These are phyloP conservation scores for Triglochin maritima DNA, from an alignment of 106 monocot species.

Conservation along the genomic window DNA sequence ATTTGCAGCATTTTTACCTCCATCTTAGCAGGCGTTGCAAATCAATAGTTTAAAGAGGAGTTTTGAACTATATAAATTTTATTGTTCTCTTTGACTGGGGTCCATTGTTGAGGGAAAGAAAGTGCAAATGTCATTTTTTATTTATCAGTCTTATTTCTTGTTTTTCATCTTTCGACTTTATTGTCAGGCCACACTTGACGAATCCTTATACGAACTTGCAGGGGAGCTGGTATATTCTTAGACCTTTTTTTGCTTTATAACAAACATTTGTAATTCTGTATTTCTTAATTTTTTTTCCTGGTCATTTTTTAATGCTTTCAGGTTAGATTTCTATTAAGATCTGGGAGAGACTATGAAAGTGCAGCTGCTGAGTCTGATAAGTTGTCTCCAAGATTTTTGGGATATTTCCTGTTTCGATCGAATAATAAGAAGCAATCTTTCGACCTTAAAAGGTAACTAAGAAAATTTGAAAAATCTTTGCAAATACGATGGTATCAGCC, in stretches of 20 bases:
- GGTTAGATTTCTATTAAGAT: conserved; percentile 92
- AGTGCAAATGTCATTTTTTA: too few species aligned
- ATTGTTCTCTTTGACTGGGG: too few species aligned
- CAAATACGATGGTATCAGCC: too few species aligned
- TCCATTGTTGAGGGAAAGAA: too few species aligned
- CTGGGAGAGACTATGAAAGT: conserved; percentile 93
- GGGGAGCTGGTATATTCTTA: conserved; percentile 77
- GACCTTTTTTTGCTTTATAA: background rate
- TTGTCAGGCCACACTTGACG: conserved; percentile 91
- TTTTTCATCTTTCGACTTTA: background rate
- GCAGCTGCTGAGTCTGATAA: conserved; percentile 54
- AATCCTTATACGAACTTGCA: conserved; percentile 96
- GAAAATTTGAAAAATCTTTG: background rate
- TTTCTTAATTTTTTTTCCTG: background rate
- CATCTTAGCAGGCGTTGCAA: too few species aligned
- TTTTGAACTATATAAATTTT: too few species aligned
- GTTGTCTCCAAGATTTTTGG: conserved; percentile 78
- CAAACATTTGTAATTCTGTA: background rate
- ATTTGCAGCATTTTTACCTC: too few species aligned
- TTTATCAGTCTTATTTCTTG: background rate
- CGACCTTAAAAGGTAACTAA: conserved; percentile 65
- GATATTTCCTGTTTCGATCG: conserved; percentile 79
- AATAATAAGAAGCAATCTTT: conserved; percentile 52
- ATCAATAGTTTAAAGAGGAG: too few species aligned
- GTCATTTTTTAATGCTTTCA: conserved; percentile 10